Evolutionary conservation across 2,329 filamentous ascomycete species (phyloP), one percentile per base, ranked within the genome.

Genomic region (Talaromyces sp.): DNA sequence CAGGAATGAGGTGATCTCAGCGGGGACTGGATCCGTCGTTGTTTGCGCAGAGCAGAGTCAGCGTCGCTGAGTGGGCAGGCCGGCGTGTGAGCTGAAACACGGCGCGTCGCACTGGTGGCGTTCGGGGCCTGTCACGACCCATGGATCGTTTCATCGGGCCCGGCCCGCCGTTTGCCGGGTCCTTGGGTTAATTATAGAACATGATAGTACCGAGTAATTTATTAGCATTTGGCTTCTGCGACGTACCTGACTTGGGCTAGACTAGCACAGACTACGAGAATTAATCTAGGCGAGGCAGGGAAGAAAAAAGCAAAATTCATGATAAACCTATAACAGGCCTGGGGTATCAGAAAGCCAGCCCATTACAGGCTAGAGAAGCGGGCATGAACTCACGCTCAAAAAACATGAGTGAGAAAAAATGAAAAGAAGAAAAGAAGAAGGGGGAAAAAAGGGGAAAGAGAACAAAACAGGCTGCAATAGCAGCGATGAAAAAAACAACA

Each of bases 341-440:
- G 59, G 59, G 59, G 59, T 61, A 61, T 61, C 59, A 58, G 59
- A 61, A 58, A 61, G 59, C 56, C 58, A 58, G 59, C 56, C 59
- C 50, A 55, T 53, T 32, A 46, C 50, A 52, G 50, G 51, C 59
- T 43, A 58, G 59, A 50, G 32, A 35, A 35, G 58, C 49, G 26
- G 27, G 49, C 27, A 52, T 52, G 49, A n/a, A 27, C 26, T 29
- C 24, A 52, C 49, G 27, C 49, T 52, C 49, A 46, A 46, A 46
- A 46, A 46, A 46, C 43, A 24, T 46, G 43, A 46, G 43, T 46
- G 43, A 46, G 43, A 19, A 46, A 21, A 21, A 46, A 24, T 9
- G 43, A 46, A 46, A 17, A 46, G 31, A 19, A 19, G 24, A 50
- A n/a, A 14, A 17, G 21, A 43, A 29, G 24, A 57, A 19, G 19